A percentile compares a stretch with the other conserved stretches of the same genome.
Conservation (phyloP, 495 filamentous ascomycete species). For the Neurospora sp. region DNA sequence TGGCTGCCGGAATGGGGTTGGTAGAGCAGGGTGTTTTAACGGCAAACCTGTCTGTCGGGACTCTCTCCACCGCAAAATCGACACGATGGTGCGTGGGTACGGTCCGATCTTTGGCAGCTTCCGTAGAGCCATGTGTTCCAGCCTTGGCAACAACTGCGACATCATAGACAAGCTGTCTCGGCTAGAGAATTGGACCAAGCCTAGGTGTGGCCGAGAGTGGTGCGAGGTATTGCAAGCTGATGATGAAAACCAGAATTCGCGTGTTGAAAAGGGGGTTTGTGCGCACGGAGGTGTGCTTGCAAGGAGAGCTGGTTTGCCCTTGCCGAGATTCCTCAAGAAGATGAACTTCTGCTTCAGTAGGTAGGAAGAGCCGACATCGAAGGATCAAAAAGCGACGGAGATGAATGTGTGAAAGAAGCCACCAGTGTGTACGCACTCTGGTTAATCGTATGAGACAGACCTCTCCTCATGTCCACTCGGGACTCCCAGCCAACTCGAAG, state of each 20-base stretch:
- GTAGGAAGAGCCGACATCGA: not conserved
- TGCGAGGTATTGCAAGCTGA: not conserved
- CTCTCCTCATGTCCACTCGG: not conserved
- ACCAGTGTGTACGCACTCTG: not conserved
- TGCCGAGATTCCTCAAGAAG: not conserved
- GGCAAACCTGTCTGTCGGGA: not conserved
- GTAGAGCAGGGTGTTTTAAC: not conserved
- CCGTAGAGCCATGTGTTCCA: not conserved
- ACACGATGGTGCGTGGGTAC: not conserved
- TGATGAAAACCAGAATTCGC: not conserved
- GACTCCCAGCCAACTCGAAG: not conserved
- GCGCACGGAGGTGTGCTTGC: not conserved
- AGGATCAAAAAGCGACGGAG: not conserved
- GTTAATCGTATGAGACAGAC: not conserved
- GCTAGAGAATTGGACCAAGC: not conserved
- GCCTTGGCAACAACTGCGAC: not conserved
- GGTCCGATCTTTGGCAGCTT: not conserved
- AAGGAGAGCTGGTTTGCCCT: not conserved
- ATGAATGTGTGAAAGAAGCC: not conserved
- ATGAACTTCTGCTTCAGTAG: not conserved
- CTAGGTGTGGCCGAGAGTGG: not conserved
- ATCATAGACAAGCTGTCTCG: not conserved
- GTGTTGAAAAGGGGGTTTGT: not conserved
- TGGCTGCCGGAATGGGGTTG: not conserved
- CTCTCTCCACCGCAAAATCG: not conserved